Base-by-base conservation (phyloP, 2,329 filamentous ascomycete genomes). In the Acrocalymma vagum region DNA sequence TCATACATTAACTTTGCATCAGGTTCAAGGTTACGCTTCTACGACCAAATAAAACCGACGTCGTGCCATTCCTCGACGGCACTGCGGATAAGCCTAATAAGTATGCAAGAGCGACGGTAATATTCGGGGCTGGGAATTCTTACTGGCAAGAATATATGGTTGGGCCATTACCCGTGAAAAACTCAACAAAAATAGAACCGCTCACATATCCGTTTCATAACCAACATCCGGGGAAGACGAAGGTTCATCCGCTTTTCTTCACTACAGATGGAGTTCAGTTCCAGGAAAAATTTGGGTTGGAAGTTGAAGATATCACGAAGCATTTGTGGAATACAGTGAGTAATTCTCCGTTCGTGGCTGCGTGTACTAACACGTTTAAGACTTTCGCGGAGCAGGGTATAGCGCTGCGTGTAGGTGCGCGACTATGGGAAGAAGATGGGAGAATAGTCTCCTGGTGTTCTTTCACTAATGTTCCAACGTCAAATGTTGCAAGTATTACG, bases 371-470 rank as follows among this genome's bases (percentile, higher is more conserved):
- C 21, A 33, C 22, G 5, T 15, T 15, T 13, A 25, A 55, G 47
- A 53, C 49, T 3, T 46, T 55, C 8, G n/a, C 37, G 8, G 51
- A 53, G 38, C 51, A 50, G 10, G 32, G 43, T 10, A 30, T 57
- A 9, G 45, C 39, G 22, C 16, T 54, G 21, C 45, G 51, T 13
- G 69, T 51, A n/a, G 67, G 62, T 58, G 74, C 20, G 13, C 44
- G 48, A 2, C 42, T 51, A 17, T 48, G 40, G 39, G 42, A 58
- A 16, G 51, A 60, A 36, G 73, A 75, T 21, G 62, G 71, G 4
- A 72, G 69, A 9, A 53, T 77, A 22, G 65, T 75, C 18, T 67
- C 72, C 8, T 81, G 79, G 79, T 71, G 74, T 35, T 66, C 71
- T 2, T 78, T 78, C 48, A 74, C 71, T 67, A 69, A 65, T 34